Evolutionary conservation across 768 basidiomycete species (phyloP).

Genomic region (Leccinellum rugosiceps): DNA sequence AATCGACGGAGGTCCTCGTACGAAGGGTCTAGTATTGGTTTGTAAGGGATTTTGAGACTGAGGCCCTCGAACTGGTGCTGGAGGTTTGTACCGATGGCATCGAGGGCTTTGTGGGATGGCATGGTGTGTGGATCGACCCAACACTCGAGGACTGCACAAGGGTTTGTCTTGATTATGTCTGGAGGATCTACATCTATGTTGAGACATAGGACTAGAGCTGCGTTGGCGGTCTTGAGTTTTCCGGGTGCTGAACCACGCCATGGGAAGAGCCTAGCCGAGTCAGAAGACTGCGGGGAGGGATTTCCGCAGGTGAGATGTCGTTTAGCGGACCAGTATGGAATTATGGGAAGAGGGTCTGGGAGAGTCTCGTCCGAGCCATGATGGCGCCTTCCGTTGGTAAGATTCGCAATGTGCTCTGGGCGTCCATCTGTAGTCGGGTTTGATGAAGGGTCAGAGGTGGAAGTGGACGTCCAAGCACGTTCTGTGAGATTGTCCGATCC

Average conservation of each 20-base stretch:
- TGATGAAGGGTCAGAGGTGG: conserved; percentile 49
- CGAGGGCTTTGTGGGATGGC: conserved; percentile 89
- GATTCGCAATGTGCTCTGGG: conserved; percentile 30
- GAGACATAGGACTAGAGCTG: conserved; percentile 85
- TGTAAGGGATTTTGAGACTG: conserved; percentile 91
- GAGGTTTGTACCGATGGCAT: conserved; percentile 89
- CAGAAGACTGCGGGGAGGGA: conserved; percentile 66
- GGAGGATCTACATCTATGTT: conserved; percentile 99
- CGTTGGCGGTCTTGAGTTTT: conserved; percentile 89
- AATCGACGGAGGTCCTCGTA: conserved; percentile 90
- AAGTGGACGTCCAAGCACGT: conserved; percentile 45
- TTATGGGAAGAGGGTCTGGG: conserved; percentile 51
- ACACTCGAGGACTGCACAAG: conserved; percentile 91
- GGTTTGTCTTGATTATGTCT: conserved; percentile 95
- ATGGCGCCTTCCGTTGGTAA: conserved; percentile 34
- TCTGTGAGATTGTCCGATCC: conserved; percentile 57
- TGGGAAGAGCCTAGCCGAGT: conserved; percentile 60
- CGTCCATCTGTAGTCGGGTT: conserved; percentile 33
- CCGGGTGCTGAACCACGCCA: conserved; percentile 82
- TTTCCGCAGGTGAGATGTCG: conserved; percentile 90
- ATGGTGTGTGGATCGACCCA: conserved; percentile 97
- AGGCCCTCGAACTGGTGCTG: conserved; percentile 96
- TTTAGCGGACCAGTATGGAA: conserved; percentile 85
- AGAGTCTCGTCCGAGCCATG: conserved; percentile 47
- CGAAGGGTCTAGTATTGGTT: conserved; percentile 91